Evolutionary conservation across 208 protist species (phyloP).

Genomic region (Sergeia podlipaevii): DNA sequence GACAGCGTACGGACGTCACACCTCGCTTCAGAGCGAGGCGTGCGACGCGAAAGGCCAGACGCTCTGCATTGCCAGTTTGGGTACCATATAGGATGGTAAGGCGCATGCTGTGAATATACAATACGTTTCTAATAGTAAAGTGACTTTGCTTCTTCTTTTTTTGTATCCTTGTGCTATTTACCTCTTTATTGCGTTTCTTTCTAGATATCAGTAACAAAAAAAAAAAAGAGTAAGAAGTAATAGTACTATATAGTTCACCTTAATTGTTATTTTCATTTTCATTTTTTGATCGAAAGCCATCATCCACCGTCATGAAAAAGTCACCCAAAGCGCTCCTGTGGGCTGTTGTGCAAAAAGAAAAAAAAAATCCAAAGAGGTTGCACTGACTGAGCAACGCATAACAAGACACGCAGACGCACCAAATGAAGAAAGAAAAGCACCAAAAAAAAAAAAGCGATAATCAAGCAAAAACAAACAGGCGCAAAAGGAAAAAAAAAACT

Average conservation of each 20-base stretch:
- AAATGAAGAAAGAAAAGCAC: neutral
- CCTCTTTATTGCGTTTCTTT: too few species aligned
- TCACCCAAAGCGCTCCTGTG: too few species aligned
- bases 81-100: slow-evolving; percentile 81
- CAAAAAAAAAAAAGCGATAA: slow-evolving; percentile 18
- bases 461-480: slow-evolving; percentile 4
- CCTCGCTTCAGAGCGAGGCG: slow-evolving; percentile 55
- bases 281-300: too few species aligned
- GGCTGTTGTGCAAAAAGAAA: too few species aligned
- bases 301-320: too few species aligned
- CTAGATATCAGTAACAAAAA: slow-evolving; percentile 6
- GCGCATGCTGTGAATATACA: slow-evolving; percentile 10
- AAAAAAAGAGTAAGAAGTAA: too few species aligned
- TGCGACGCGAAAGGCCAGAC: slow-evolving; percentile 45
- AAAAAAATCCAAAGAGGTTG: too few species aligned
- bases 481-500: slow-evolving; percentile 13
- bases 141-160: neutral
- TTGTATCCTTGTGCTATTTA: too few species aligned
- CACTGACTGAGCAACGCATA: neutral
- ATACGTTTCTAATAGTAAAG: neutral
- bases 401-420: neutral
- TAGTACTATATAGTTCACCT: too few species aligned
- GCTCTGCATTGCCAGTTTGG: slow-evolving; percentile 76
- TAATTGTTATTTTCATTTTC: too few species aligned
- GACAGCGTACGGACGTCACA: slow-evolving; percentile 29